A percentile compares a stretch with the other conserved stretches of the same genome.
phyloP scores from a whole-genome alignment of 2,329 filamentous ascomycete species.

The Alternaria solani region DNA sequence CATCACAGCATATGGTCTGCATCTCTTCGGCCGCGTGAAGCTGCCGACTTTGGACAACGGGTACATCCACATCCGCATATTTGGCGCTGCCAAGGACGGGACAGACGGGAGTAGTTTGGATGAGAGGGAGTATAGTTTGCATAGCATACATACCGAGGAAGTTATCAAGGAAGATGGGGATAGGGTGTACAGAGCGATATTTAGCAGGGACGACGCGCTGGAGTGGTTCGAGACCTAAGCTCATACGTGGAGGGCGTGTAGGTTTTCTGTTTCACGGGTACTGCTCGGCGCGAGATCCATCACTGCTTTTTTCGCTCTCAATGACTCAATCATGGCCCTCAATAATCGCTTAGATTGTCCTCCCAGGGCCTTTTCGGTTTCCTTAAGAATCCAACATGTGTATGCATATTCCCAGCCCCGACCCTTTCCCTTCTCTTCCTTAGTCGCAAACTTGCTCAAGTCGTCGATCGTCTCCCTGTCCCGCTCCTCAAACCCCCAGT shows the following conservation, averaged over 20 bases:
- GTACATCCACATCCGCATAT: slow-evolving; percentile 46
- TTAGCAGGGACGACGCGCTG: slow-evolving; percentile 38
- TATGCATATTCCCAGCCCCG: not conserved
- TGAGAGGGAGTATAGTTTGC: slow-evolving; percentile 44
- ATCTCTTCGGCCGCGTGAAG: slow-evolving; percentile 43
- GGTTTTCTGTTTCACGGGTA: not conserved
- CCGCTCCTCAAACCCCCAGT: slow-evolving; percentile 38
- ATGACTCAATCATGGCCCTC: too few relatives aligned
- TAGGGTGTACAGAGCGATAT: slow-evolving; percentile 43
- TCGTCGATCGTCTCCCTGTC: slow-evolving; percentile 25
- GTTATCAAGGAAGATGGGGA: not conserved
- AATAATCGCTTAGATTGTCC: too few relatives aligned
- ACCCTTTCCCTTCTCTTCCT: not conserved
- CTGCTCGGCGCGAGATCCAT: not conserved
- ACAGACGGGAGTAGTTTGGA: slow-evolving; percentile 44
- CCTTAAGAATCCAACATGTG: not conserved
- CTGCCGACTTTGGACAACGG: slow-evolving; percentile 34
- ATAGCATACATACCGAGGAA: slow-evolving; percentile 37
- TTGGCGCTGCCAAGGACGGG: slow-evolving; percentile 43
- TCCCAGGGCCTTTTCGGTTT: not conserved
- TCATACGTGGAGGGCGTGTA: too few relatives aligned
- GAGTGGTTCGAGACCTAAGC: slow-evolving; percentile 48
- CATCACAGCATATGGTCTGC: slow-evolving; percentile 43
- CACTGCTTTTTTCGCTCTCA: not conserved
- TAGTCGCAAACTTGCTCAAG: slow-evolving; percentile 10